A percentile compares a stretch with the other conserved stretches of the same genome.
Conservation (phyloP, 306 rosid species). For the Lathyrus tuberosus region DNA sequence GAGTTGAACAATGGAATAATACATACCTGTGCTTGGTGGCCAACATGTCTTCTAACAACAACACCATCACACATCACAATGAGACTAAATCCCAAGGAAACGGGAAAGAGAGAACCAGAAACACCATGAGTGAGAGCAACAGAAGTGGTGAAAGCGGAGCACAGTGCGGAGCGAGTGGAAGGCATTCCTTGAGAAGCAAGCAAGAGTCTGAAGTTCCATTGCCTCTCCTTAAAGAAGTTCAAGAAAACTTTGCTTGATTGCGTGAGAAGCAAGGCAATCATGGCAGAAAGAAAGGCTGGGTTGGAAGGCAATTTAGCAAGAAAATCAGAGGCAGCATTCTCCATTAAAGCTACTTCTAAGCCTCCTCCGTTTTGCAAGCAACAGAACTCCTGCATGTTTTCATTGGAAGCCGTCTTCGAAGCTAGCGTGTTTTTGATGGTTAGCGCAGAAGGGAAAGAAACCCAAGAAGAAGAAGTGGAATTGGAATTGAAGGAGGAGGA, state of each 20-base stretch:
- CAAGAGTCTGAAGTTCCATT: conserved; percentile 61
- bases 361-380: conserved; percentile 60
- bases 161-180: conserved; percentile 83
- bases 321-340: conserved; percentile 60
- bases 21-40: conserved; percentile 51
- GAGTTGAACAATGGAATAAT: no score
- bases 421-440: conserved; percentile 23
- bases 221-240: conserved; percentile 68
- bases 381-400: not conserved
- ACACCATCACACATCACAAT: conserved; percentile 91
- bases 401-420: not conserved
- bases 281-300: conserved; percentile 77
- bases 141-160: conserved; percentile 82
- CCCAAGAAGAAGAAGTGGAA: not conserved
- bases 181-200: conserved; percentile 87
- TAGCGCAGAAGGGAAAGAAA: conserved; percentile 31
- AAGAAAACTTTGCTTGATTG: conserved; percentile 67
- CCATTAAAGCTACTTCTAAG: conserved; percentile 64
- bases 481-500: no score
- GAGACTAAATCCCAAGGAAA: conserved; percentile 78
- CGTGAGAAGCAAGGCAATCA: conserved; percentile 64
- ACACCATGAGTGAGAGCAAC: conserved; percentile 68
- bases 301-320: conserved; percentile 72
- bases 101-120: conserved; percentile 69
- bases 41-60: conserved; percentile 75